Conservation (phyloP, 169 alveolate species). For the Cyclospora cayetanensis region DNA sequence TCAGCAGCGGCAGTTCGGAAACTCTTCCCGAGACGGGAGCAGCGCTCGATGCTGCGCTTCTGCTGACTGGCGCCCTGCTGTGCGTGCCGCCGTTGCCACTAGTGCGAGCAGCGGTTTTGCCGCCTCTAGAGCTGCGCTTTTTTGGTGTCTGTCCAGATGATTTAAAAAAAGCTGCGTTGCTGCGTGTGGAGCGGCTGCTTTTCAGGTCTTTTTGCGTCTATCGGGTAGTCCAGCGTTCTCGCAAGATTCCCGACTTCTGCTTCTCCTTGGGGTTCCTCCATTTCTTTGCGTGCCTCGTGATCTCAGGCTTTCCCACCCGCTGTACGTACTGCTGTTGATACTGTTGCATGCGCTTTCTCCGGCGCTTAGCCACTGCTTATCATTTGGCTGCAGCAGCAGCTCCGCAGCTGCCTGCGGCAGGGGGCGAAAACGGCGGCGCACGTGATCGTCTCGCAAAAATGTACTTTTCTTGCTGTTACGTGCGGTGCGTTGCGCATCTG, state of each 20-base stretch:
- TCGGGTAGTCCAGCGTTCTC: background rate
- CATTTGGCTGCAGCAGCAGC: conserved; percentile 19
- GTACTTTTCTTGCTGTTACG: background rate
- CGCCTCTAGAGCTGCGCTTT: no score
- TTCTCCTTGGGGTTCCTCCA: background rate
- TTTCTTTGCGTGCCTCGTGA: background rate
- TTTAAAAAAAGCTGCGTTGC: no score
- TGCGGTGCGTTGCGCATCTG: background rate
- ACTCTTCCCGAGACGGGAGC: background rate
- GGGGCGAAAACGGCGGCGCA: no score
- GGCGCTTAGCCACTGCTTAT: background rate
- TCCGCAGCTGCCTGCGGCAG: background rate
- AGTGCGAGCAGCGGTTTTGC: no score
- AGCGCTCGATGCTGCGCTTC: background rate
- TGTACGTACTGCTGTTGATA: background rate
- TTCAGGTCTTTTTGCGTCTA: background rate
- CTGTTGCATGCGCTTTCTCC: background rate
- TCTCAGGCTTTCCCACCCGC: background rate
- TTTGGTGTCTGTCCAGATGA: no score
- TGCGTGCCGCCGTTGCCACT: background rate
- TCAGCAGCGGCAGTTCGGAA: conserved; percentile 2
- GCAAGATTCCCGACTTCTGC: background rate
- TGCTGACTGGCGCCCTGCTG: background rate
- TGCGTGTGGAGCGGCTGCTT: background rate
- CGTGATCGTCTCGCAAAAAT: background rate